Base-by-base conservation (phyloP, 164 flowering plant genomes). In the Hamamelis virginiana region DNA sequence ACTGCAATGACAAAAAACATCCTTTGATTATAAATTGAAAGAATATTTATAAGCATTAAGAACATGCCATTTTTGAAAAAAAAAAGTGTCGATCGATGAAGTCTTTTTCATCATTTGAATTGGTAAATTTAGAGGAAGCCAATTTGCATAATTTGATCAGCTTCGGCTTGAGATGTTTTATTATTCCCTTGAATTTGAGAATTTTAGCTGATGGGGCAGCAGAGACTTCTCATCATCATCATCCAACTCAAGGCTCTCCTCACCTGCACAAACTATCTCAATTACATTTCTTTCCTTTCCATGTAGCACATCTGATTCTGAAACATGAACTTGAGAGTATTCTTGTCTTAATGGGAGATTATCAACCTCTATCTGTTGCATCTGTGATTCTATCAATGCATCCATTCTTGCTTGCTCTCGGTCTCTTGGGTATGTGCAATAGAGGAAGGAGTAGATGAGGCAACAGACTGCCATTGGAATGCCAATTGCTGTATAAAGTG, bases 351-450 rank as follows among this genome's bases (percentile, higher is more conserved):
- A n/a, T n/a, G n/a, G 65, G 14, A 59, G 67, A 69, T 77, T 62
- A 57, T 82, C 86, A 0, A 66, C 69, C 58, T 84, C 86, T 26
- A 91, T 59, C 28, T 81, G 80, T 58, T 78, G 82, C 90, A 87
- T 78, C 78, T 91, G 96, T 53, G 92, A 81, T 74, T 90, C 96
- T 64, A 86, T 84, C 50, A 91, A 59, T 15, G 84, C 84, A 47
- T 85, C 78, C 94, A 94, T 90, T 33, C 66, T 75, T 44, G 97
- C 96, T 21, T 89, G 76, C 33, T 86, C 91, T 59, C 81, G 85
- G 78, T 91, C 98, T 77, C 88, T 82, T n/a, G 97, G 97, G 61
- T 94, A 91, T 15, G 94, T 91, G 59, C 69, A 62, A 62, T 91
- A 90, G 48, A 94, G 89, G 78, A 89, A 91, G 41, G 87, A 85